Evolutionary conservation across 2,329 filamentous ascomycete species (phyloP).

Genomic region (Knoxdaviesia capensis): DNA sequence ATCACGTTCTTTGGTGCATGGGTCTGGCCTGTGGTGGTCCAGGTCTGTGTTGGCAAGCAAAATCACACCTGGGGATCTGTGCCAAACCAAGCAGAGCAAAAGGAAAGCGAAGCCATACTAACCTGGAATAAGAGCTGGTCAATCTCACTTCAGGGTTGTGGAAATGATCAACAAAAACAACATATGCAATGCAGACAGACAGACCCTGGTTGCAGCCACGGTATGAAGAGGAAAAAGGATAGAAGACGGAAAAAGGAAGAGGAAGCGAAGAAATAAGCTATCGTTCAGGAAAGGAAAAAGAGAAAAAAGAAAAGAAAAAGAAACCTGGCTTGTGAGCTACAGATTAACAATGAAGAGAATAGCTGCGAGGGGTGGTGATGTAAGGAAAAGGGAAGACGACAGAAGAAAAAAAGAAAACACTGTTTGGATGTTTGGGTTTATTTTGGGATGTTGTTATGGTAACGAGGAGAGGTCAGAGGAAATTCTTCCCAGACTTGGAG

Average conservation of each 20-base stretch:
- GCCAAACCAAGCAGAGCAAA: too few relatives aligned
- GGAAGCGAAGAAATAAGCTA: background rate
- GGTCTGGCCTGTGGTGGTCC: too few relatives aligned
- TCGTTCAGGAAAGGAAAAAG: background rate
- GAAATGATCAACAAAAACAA: background rate
- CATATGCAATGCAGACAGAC: background rate
- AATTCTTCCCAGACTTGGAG: background rate
- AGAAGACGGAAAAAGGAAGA: background rate
- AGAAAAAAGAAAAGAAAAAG: conserved; percentile 5
- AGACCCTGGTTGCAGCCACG: background rate
- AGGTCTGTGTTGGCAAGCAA: too few relatives aligned
- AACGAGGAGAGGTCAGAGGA: conserved; percentile 2
- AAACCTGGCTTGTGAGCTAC: background rate
- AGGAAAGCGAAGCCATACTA: too few relatives aligned
- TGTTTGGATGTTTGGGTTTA: conserved; percentile 2
- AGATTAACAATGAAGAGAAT: background rate
- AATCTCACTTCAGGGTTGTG: too few relatives aligned
- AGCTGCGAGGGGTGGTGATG: background rate
- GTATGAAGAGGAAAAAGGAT: background rate
- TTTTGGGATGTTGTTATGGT: conserved; percentile 7
- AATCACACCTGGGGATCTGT: too few relatives aligned
- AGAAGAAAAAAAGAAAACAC: conserved; percentile 2
- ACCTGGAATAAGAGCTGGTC: too few relatives aligned
- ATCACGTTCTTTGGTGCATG: background rate
- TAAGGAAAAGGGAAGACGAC: background rate